phyloP scores from a whole-genome alignment of 768 basidiomycete species.

The Mycena capillaripes region DNA sequence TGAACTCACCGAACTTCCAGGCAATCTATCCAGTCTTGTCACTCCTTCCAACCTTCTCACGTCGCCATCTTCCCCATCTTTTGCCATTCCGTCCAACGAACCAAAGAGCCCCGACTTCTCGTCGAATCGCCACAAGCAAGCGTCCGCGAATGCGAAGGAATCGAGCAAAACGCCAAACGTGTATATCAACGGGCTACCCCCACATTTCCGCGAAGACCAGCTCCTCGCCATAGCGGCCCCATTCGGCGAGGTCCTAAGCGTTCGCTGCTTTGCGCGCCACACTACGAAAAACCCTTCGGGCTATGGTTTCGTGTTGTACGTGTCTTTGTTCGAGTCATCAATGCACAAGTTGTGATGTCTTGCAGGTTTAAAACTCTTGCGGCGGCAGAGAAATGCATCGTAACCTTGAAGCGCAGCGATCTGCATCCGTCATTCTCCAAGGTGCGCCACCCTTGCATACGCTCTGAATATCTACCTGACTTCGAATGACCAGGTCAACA shows the following conservation, averaged over 20 bases:
- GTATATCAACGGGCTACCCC: conserved; percentile 75
- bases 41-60: neutral
- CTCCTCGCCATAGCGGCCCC: conserved; percentile 65
- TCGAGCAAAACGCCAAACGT: conserved; percentile 62
- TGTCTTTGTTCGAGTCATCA: neutral
- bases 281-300: conserved; percentile 67
- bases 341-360: too few species aligned
- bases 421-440: conserved; percentile 76
- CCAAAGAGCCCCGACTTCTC: conserved; percentile 22
- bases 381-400: conserved; percentile 68
- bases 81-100: neutral
- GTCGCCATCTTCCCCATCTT: neutral
- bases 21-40: neutral
- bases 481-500: conserved; percentile 1
- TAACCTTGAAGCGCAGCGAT: conserved; percentile 67
- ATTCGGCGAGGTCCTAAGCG: conserved; percentile 71
- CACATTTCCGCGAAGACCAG: conserved; percentile 69
- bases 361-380: conserved; percentile 62
- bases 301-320: conserved; percentile 61
- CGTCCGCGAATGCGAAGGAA: neutral
- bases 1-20: neutral
- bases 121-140: conserved; percentile 2
- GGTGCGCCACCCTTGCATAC: conserved; percentile 44
- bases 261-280: conserved; percentile 73
- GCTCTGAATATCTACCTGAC: neutral